Evolutionary conservation across 129 eudicot species (phyloP).

Genomic region (Tagetes patula): DNA sequence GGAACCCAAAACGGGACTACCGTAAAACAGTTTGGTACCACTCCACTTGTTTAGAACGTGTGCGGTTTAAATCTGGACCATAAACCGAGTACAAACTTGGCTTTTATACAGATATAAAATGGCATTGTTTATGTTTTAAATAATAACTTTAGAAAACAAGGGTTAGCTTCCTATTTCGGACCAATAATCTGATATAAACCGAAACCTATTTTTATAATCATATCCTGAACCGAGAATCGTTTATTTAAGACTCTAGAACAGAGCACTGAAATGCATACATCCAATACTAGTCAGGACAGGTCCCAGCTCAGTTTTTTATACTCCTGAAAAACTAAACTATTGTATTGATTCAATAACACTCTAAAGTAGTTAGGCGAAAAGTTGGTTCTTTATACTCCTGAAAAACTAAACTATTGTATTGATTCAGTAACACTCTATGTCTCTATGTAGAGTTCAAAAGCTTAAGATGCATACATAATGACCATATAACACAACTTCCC

Average conservation of each 20-base stretch:
- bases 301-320: background rate
- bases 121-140: background rate
- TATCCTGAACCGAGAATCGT: background rate
- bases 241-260: background rate
- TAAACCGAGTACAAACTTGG: constrained; percentile 1
- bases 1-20: background rate
- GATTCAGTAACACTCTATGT: background rate
- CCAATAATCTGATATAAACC: background rate
- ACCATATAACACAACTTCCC: constrained; percentile 9
- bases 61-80: background rate
- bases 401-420: background rate
- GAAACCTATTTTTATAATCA: no score
- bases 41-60: background rate
- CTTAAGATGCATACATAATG: no score
- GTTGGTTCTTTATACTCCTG: background rate
- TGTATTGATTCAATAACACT: no score
- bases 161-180: background rate
- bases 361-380: background rate
- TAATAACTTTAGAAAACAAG: background rate
- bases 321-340: no score
- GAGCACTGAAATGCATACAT: background rate
- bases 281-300: background rate
- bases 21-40: background rate
- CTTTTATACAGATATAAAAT: background rate
- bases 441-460: no score